Conservation (phyloP, 352 stramenopile species). For the Lagenidium giganteum region DNA sequence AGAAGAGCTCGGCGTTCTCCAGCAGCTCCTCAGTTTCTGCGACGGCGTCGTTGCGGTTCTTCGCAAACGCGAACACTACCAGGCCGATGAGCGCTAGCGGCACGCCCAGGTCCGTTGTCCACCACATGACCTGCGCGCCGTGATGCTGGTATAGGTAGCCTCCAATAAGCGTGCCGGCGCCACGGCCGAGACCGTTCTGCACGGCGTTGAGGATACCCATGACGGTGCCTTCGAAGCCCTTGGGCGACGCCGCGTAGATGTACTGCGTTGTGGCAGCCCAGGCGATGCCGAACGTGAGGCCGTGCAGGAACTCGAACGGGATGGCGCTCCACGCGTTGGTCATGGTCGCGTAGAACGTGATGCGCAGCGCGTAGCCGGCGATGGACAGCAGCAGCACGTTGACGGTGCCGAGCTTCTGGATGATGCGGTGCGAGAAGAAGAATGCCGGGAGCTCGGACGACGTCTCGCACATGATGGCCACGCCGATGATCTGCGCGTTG, state of each 20-base stretch:
- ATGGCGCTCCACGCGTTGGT: slow-evolving; percentile 75
- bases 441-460: slow-evolving; percentile 76
- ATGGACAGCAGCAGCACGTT: slow-evolving; percentile 73
- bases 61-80: slow-evolving; percentile 50
- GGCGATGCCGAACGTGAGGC: slow-evolving; percentile 63
- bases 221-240: slow-evolving; percentile 59
- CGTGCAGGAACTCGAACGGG: slow-evolving; percentile 77
- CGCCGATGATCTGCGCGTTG: slow-evolving; percentile 73
- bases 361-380: slow-evolving; percentile 53
- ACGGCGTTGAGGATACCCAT: slow-evolving; percentile 76
- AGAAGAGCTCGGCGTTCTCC: slow-evolving; percentile 64
- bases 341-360: slow-evolving; percentile 75
- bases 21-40: slow-evolving; percentile 24
- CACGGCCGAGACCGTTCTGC: slow-evolving; percentile 68
- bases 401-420: slow-evolving; percentile 62
- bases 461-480: slow-evolving; percentile 78
- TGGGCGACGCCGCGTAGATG: slow-evolving; percentile 54
- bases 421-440: slow-evolving; percentile 71
- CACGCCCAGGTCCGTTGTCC: slow-evolving; percentile 58
- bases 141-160: slow-evolving; percentile 77
- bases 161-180: slow-evolving; percentile 58
- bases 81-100: slow-evolving; percentile 54
- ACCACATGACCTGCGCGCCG: slow-evolving; percentile 60
- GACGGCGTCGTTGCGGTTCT: slow-evolving; percentile 35
- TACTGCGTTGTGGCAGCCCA: slow-evolving; percentile 78